A percentile compares a stretch with the other conserved stretches of the same genome.
phyloP scores from a whole-genome alignment of 345 rosid species.

The Eucalyptus erythrocorys region DNA sequence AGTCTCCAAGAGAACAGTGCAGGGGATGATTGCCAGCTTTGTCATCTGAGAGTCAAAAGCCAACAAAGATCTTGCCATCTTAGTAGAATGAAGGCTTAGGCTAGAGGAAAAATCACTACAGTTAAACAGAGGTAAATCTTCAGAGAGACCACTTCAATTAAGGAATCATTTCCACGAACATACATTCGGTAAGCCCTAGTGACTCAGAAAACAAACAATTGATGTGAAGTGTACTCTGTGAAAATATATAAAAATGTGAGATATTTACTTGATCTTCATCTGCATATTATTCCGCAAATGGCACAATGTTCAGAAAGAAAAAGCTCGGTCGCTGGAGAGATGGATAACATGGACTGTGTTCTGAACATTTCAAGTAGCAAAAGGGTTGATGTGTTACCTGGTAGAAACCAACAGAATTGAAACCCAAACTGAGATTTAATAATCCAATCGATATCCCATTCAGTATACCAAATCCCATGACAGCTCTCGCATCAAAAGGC shows the following conservation, averaged over 20 bases:
- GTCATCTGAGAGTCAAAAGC: conserved; percentile 62
- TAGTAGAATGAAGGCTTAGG: not conserved
- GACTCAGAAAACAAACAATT: not conserved
- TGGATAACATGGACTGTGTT: not conserved
- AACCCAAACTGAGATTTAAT: conserved; percentile 95
- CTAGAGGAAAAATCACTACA: not conserved
- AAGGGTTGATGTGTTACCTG: conserved; percentile 47
- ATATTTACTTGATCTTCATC: not conserved
- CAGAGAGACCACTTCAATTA: not conserved
- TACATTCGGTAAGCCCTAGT: not conserved
- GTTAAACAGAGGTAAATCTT: not conserved
- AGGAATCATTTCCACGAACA: not conserved
- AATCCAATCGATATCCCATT: conserved; percentile 98
- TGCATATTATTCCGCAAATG: not conserved
- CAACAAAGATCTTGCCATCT: not conserved
- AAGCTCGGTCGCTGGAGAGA: not conserved
- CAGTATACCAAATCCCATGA: conserved; percentile 97
- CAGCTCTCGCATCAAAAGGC: conserved; percentile 99
- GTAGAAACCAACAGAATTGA: conserved; percentile 98
- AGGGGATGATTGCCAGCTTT: conserved; percentile 96
- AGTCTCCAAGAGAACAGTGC: conserved; percentile 97
- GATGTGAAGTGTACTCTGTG: not conserved
- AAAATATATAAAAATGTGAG: not conserved
- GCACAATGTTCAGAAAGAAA: not conserved
- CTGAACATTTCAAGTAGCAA: not conserved